Conservation (phyloP, 257 asterid genomes). For the Solanum medicagineum region DNA sequence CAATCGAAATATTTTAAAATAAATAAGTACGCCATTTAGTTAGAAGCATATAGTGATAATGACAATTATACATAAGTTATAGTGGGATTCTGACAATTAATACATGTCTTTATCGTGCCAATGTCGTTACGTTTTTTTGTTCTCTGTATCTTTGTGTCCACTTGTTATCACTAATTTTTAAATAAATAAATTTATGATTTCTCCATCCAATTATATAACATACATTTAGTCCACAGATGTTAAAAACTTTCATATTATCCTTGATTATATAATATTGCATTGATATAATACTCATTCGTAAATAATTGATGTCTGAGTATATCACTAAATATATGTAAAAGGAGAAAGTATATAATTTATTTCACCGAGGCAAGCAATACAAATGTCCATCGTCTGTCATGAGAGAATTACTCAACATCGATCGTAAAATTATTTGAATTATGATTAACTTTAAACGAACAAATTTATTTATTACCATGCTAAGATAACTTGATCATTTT, state of each 20-base stretch:
- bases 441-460: not conserved
- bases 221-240: not conserved
- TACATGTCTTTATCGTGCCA: not conserved
- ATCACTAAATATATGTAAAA: not conserved
- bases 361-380: not conserved
- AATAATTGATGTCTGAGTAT: fast-evolving
- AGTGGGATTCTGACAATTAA: not conserved
- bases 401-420: not conserved
- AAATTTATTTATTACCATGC: not conserved
- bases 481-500: not conserved
- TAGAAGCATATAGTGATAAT: not conserved
- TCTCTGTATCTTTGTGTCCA: not conserved
- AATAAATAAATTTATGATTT: not conserved
- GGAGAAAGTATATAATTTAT: not conserved
- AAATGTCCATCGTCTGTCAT: not conserved
- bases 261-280: not conserved
- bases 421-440: not conserved
- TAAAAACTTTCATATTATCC: not conserved
- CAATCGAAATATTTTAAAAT: not conserved
- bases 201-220: not conserved
- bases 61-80: not conserved
- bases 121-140: not conserved
- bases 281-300: not conserved
- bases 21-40: not conserved
- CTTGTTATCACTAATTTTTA: not conserved